Evolutionary conservation across 495 filamentous ascomycete genomes (phyloP).

Genomic region (Penicillium cataractarum): DNA sequence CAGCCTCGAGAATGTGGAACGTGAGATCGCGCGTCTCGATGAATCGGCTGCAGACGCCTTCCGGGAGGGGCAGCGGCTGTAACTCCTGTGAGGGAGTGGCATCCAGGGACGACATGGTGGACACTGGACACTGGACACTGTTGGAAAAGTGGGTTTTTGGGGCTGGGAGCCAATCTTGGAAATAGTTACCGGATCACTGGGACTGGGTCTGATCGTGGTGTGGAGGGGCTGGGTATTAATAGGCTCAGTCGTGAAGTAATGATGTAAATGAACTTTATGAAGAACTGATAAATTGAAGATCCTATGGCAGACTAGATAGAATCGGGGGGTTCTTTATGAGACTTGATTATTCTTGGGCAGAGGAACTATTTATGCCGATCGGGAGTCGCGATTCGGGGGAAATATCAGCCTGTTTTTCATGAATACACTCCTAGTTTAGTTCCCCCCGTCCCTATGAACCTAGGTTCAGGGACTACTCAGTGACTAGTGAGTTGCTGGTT

Average conservation of each 20-base stretch:
- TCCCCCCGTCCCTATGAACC: not conserved
- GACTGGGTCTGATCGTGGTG: not conserved
- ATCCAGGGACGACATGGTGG: constrained; percentile 18
- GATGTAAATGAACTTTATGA: constrained; percentile 2
- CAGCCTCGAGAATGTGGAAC: constrained; percentile 64
- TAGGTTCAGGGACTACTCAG: not conserved
- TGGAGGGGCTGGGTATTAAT: not conserved
- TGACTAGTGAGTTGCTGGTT: not conserved
- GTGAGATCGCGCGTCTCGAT: constrained; percentile 54
- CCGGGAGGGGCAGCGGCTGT: constrained; percentile 55
- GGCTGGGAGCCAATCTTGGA: not conserved
- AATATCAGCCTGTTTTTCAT: constrained; percentile 27
- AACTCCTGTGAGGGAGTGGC: constrained; percentile 20
- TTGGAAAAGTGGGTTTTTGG: not conserved
- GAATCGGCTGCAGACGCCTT: constrained; percentile 53
- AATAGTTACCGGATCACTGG: constrained; percentile 6
- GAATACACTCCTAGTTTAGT: not conserved
- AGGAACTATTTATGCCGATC: constrained; percentile 1
- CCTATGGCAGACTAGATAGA: not conserved
- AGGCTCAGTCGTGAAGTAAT: not conserved
- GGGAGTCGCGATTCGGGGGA: constrained; percentile 12
- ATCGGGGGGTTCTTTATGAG: not conserved
- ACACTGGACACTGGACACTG: too few relatives aligned
- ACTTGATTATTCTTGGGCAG: not conserved
- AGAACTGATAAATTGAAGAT: not conserved